These are phyloP conservation scores for Phoenix dactylifera DNA, from an alignment of 176 grass and related monocot genomes.

Conservation along the genomic window DNA sequence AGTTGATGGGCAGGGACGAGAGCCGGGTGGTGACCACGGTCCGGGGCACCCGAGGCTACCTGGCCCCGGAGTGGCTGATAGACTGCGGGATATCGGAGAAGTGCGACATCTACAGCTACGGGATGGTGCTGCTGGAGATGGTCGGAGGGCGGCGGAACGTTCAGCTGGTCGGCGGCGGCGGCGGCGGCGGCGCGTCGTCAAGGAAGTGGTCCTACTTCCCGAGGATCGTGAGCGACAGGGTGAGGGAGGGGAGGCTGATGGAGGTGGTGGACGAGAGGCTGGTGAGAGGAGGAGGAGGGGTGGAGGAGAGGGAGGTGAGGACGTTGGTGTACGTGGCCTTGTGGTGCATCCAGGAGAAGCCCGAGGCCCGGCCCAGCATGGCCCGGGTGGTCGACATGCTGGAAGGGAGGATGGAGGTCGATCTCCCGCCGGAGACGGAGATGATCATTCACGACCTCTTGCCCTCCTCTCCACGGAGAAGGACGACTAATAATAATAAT, in stretches of 20 bases:
- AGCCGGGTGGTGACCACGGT: conserved; percentile 39
- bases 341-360: conserved; percentile 64
- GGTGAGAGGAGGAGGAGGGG: not conserved
- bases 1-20: conserved; percentile 34
- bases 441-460: conserved; percentile 39
- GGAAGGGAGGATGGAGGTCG: conserved; percentile 30
- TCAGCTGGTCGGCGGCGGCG: not conserved
- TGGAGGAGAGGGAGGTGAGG: conserved; percentile 22
- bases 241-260: conserved; percentile 18
- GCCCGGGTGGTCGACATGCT: conserved; percentile 66
- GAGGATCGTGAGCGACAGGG: conserved; percentile 25
- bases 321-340: conserved; percentile 44
- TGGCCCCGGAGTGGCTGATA: conserved; percentile 47
- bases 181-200: not conserved
- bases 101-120: conserved; percentile 61
- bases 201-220: conserved; percentile 21
- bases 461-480: too few species aligned
- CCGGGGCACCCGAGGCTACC: conserved; percentile 38
- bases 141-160: conserved; percentile 37
- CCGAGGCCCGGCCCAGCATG: conserved; percentile 43
- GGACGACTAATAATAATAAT: too few species aligned
- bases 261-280: conserved; percentile 35
- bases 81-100: conserved; percentile 28
- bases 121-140: conserved; percentile 53
- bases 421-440: conserved; percentile 34